phyloP scores from a whole-genome alignment of 2,329 filamentous ascomycete species.

The Colletotrichum tamarilloi region DNA sequence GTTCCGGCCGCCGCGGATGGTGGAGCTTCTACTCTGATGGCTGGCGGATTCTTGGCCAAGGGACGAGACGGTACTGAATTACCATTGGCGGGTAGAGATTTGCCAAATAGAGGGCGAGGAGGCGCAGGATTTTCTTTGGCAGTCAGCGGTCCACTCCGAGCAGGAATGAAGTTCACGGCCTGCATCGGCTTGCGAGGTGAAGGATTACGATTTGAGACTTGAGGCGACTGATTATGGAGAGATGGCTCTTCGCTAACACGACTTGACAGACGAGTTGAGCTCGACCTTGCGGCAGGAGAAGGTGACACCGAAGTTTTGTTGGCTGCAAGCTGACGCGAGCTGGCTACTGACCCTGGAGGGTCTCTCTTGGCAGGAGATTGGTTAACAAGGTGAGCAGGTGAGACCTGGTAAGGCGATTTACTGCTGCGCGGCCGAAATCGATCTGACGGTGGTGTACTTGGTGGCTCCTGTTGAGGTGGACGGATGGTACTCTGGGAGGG shows the following conservation, averaged over 20 bases:
- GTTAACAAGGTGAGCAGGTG: background rate
- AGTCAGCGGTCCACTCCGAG: background rate
- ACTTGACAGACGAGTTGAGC: background rate
- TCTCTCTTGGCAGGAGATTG: background rate
- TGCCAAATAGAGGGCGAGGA: background rate
- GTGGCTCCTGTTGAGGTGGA: background rate
- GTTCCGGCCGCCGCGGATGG: background rate
- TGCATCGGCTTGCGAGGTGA: background rate
- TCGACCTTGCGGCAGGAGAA: background rate
- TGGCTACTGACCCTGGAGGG: background rate
- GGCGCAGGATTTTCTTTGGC: background rate
- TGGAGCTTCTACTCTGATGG: background rate
- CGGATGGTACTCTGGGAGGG: background rate
- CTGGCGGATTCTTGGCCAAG: background rate
- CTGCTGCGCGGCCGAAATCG: background rate
- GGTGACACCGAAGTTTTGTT: background rate
- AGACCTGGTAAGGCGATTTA: background rate
- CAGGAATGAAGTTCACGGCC: background rate
- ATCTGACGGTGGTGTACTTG: constrained; percentile 9
- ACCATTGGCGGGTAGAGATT: background rate
- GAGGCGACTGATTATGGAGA: background rate
- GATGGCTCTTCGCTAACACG: background rate
- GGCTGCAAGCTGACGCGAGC: background rate
- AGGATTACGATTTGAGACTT: background rate
- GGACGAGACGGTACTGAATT: background rate